phyloP scores from a whole-genome alignment of 1,284 basidiomycete genomes.

The Ganoderma meredithae region DNA sequence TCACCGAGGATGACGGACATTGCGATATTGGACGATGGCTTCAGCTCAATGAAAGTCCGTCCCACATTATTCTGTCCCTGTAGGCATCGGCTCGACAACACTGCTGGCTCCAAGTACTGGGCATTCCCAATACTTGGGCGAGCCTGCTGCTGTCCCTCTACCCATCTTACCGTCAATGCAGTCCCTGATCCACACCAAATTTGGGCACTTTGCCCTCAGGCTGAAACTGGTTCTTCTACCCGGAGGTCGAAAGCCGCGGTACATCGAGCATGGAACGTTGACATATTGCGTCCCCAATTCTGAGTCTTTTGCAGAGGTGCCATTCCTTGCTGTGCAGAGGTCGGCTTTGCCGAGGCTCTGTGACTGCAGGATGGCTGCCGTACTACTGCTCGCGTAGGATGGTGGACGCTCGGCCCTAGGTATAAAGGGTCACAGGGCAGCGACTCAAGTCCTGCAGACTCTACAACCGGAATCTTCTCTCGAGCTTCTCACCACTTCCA shows the following conservation, averaged over 20 bases:
- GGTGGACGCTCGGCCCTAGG: not conserved
- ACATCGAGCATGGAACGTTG: not conserved
- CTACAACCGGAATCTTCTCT: constrained; percentile 1
- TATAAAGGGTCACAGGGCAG: not conserved
- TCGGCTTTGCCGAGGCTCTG: not conserved
- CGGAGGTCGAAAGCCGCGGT: not conserved
- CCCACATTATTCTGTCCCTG: not conserved
- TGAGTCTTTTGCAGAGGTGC: not conserved
- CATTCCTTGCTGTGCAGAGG: not conserved
- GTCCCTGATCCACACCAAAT: not conserved
- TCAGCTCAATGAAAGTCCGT: not conserved
- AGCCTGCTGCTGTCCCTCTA: not conserved
- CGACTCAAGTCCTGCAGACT: not conserved
- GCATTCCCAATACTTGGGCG: not conserved
- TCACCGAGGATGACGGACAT: not conserved
- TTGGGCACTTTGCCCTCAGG: not conserved
- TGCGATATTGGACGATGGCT: not conserved
- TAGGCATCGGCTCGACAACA: not conserved
- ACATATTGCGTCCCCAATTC: not conserved
- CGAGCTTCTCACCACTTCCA: not conserved
- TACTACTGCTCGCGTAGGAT: not conserved
- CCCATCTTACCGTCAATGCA: not conserved
- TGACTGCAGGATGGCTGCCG: not conserved
- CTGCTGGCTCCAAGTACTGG: not conserved
- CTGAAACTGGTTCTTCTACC: not conserved